Conservation (phyloP, 2,329 filamentous ascomycete species). For the Stachybotrys chlorohalonatus region DNA sequence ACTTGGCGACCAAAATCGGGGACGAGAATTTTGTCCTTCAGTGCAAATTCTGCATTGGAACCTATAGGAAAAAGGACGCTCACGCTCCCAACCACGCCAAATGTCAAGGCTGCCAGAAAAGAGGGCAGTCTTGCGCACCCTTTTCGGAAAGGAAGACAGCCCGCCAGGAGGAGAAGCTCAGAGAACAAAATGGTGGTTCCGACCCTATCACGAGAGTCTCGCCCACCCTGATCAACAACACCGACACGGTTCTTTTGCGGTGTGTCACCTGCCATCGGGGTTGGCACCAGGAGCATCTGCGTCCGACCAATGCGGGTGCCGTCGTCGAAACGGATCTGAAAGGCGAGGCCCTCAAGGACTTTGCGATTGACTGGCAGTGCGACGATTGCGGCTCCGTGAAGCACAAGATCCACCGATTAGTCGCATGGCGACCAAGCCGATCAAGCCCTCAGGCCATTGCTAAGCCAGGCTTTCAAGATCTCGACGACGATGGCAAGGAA, state of each 20-base stretch:
- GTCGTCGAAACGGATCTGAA: conserved; percentile 22
- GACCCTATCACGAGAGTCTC: conserved; percentile 66
- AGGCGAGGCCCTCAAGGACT: conserved; percentile 57
- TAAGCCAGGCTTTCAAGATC: conserved; percentile 32
- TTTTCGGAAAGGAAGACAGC: conserved; percentile 67
- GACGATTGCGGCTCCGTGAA: conserved; percentile 60
- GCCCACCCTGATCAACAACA: conserved; percentile 60
- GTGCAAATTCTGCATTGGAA: conserved; percentile 74
- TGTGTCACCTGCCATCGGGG: conserved; percentile 68
- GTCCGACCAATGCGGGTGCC: conserved; percentile 33
- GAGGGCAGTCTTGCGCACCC: conserved; percentile 61
- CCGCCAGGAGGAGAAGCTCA: conserved; percentile 74
- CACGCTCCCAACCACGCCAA: conserved; percentile 59
- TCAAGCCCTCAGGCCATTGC: conserved; percentile 1
- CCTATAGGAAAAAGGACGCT: conserved; percentile 57
- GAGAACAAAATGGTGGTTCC: conserved; percentile 66
- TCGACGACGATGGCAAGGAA: conserved; percentile 61
- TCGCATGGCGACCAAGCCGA: conserved; percentile 74
- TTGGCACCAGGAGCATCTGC: conserved; percentile 77
- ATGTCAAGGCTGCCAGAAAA: conserved; percentile 60
- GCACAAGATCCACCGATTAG: conserved; percentile 64
- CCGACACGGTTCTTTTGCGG: conserved; percentile 70
- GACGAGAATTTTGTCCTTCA: conserved; percentile 76
- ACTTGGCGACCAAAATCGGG: conserved; percentile 78
- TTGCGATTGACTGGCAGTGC: conserved; percentile 69